These are phyloP conservation scores for Dichomitus squalens DNA, from an alignment of 1,284 basidiomycete species.

Conservation along the genomic window DNA sequence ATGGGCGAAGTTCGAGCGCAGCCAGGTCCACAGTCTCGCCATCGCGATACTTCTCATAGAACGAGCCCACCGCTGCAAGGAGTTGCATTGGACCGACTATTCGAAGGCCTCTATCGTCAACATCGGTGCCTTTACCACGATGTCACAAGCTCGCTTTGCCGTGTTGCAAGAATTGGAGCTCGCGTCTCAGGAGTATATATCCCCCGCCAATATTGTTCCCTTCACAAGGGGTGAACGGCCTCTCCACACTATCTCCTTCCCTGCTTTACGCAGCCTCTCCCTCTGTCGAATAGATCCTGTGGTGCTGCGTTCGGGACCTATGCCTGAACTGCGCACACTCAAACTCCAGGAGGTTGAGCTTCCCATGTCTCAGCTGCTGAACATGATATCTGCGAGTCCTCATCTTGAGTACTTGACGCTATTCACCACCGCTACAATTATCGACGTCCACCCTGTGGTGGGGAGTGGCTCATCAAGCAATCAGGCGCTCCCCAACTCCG, in stretches of 20 bases:
- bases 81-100: background rate
- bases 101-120: background rate
- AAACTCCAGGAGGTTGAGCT: background rate
- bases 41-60: background rate
- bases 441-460: background rate
- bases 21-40: background rate
- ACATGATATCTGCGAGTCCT: background rate
- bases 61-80: background rate
- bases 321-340: background rate
- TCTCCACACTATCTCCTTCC: background rate
- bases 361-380: background rate
- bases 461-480: background rate
- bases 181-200: background rate
- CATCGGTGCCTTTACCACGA: background rate
- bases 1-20: background rate
- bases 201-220: background rate
- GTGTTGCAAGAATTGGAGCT: background rate
- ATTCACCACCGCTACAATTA: background rate
- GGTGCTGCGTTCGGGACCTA: background rate
- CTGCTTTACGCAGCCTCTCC: background rate
- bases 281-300: background rate
- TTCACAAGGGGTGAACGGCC: background rate
- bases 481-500: background rate
- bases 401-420: background rate
- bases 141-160: background rate